Base-by-base conservation (phyloP, 2,329 filamentous ascomycete species). In the Apiospora arundinis region DNA sequence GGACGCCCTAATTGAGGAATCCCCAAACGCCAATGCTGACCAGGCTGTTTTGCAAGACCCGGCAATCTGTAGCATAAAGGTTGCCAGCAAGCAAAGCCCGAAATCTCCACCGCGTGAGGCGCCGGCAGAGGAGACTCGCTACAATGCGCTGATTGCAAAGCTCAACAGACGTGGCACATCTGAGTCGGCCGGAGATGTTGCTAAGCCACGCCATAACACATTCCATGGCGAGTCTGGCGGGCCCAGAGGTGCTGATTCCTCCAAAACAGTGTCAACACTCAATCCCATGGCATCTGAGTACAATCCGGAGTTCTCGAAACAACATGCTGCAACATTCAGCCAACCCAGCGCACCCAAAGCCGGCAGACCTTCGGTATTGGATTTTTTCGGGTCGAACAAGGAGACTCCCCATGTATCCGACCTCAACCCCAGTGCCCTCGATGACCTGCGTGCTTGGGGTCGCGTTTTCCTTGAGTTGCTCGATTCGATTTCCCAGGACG, bases 231-330 rank as follows among this genome's bases (percentile, higher is more conserved):
- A 69, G 44, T 2, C 37, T 37, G 49, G 44, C 18, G 32, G 12
- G 48, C 52, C 60, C 16, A 21, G 32, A n/a, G 16, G n/a, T 40
- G 56, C 32, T n/a, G 44, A 14, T 18, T 40, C 52, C 44, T 28
- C 23, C 49, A 56, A 42, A 16, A 52, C 60, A 65, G 44, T 44
- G 28, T 74, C 75, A 23, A 73, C 60, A 0, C 48, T 79, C 71
- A 80, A 80, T 70, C 78, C 78, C 1, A 48, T 73, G 56, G 78
- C 78, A 14, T 32, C 71, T 8, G 77, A 80, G 48, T 80, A 79
- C 67, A 70, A 49, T 28, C 71, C 42, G 60, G 23, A 40, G 7
- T 18, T 67, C 23, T 23, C 40, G 2, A 65, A 45, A n/a, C 48
- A 72, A 40, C 52, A 68, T 46, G 45, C 60, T 11, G 67, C 44